Evolutionary conservation across 129 eudicot species (phyloP), one percentile per base, ranked within the genome.

Genomic region (Arctium minus): DNA sequence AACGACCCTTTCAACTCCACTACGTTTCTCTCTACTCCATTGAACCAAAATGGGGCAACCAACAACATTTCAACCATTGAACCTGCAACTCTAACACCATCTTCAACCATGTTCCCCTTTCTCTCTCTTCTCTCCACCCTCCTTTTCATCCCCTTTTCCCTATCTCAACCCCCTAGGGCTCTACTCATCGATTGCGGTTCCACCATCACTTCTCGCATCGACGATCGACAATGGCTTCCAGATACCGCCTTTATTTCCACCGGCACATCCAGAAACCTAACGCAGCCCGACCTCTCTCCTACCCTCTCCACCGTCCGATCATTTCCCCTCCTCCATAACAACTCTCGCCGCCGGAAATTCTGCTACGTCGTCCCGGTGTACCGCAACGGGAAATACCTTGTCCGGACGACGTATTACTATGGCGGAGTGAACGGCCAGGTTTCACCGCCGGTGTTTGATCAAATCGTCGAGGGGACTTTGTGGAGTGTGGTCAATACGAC

Each of bases 401-500:
- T 96, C 71, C 86, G 99, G 46, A 93, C 97, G 1, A 90, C 92
- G 5, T 96, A 96, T 79, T 96, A 84, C 83, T 94, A 91, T 46
- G 99, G 99, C 1, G 95, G 96, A 70, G 85, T 93, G 5, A 91
- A 90, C 79, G 89, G 87, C n/a, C 37, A 44, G 40, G 36, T 29
- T 62, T 74, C 71, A 8, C 98, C 98, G 0, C 99, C 99, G 0
- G 98, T 93, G 69, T 96, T 96, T 81, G 98, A 96, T 69, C 99
- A 93, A 42, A 91, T 96, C 6, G 94, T 96, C 1, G 97, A 96
- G 44, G 99, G 99, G 75, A 91, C 91, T 17, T 53, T 91, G 2
- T 93, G 99, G 99, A 77, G 97, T 29, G 74, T 87, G 76, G 99
- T 96, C 32, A 96, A 96, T 42, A 93, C 99, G 29, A 96, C 98